These are phyloP conservation scores for Zygosaccharomyces lentus DNA, from an alignment of 805 yeast species.

Conservation along the genomic window DNA sequence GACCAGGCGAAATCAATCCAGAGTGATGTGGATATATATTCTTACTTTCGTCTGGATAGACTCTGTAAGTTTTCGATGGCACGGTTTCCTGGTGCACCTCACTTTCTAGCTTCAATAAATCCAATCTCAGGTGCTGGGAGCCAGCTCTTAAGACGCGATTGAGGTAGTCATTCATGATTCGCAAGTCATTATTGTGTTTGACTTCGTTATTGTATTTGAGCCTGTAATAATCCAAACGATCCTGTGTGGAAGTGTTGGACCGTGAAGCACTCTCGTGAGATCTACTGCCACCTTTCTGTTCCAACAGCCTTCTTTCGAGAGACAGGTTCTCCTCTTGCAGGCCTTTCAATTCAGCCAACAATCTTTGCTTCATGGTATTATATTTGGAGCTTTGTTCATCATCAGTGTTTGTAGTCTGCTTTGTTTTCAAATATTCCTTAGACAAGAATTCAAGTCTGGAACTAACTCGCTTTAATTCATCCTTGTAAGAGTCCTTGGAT, in stretches of 20 bases:
- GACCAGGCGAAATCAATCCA: constrained; percentile 1
- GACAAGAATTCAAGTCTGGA: constrained; percentile 29
- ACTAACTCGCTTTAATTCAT: constrained; percentile 32
- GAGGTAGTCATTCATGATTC: constrained; percentile 31
- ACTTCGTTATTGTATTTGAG: constrained; percentile 32
- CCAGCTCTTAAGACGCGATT: constrained; percentile 31
- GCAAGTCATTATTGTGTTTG: constrained; percentile 31
- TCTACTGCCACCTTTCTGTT: constrained; percentile 10
- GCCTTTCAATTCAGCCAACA: constrained; percentile 21
- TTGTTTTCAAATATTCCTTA: constrained; percentile 22
- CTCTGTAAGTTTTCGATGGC: not conserved
- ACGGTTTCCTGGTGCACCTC: constrained; percentile 13
- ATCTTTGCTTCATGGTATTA: constrained; percentile 21
- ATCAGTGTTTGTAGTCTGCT: not conserved
- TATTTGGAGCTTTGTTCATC: constrained; percentile 17
- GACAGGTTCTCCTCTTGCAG: constrained; percentile 29
- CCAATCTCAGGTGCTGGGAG: constrained; percentile 29
- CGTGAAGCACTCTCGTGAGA: constrained; percentile 4
- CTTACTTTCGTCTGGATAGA: not conserved
- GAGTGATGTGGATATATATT: not conserved
- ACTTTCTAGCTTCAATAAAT: constrained; percentile 25
- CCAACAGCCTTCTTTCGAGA: constrained; percentile 17
- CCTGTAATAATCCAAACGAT: constrained; percentile 30
- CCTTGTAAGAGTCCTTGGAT: constrained; percentile 29
- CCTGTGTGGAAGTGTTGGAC: constrained; percentile 18